Base-by-base conservation (phyloP, 768 basidiomycete genomes). In the Boletellus emodensis region DNA sequence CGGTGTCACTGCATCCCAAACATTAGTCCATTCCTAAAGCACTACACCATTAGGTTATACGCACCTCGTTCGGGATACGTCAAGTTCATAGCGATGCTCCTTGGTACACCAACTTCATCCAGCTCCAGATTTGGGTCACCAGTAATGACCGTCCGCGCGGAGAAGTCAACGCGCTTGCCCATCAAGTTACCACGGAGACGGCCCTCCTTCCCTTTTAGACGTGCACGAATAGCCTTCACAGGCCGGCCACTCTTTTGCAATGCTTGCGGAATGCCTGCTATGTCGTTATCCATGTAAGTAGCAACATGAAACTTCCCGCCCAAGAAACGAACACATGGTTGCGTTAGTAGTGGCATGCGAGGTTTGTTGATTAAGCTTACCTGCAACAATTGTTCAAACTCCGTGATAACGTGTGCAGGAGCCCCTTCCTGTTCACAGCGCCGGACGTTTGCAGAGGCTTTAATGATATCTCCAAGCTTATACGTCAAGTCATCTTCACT, bases 221-320 rank as follows among this genome's bases (percentile, higher is more conserved):
- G 87, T 6, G 95, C 94, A 51, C 96, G 92, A 61, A 99, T 97
- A 33, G 96, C 94, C 70, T 99, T 99, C 52, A 99, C 89, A 24
- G 96, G 94, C 51, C 96, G 83, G 28, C 96, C 96, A 37, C 92
- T 94, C 70, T 98, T 98, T 63, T 98, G 96, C 58, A 95, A 72
- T 2, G 96, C 94, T 63, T 97, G 95, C 1, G 96, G 96, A 33
- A 97, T 91, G 40, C 96, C 96, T 32, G 96, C 94, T 51, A 98
- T 94, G 64, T 98, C 94, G 64, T 99, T 99, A 65, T 99, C 96
- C 95, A 99, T 99, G 66, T 98, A 99, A 0, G 96, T 98, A 3
- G 96, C 96, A 53, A 97, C 94, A 64, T 99, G 96, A 67, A 94
- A 99, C 92, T 96, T 41, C 26, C 46, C 35, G 46, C 32, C 18